These are phyloP conservation scores for Pezizomycotina sp. DNA, from an alignment of 2,329 filamentous ascomycete species.

Conservation along the genomic window DNA sequence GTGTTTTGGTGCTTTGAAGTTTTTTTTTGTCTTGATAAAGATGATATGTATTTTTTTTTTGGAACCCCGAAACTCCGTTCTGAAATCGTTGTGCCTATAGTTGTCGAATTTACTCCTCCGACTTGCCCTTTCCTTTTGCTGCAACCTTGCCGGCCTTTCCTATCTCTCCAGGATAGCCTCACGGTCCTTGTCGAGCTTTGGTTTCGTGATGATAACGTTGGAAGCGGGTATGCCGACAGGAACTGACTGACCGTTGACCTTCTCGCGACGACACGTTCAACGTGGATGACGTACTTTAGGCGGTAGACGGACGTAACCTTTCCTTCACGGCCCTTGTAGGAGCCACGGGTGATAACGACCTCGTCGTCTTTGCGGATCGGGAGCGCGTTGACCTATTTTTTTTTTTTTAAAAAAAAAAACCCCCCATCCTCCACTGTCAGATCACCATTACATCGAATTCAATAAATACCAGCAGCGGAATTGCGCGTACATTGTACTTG, in stretches of 20 bases:
- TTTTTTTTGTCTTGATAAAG: too few relatives aligned
- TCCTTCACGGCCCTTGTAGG: constrained; percentile 95
- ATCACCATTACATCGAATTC: not conserved
- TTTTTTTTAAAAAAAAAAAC: constrained; percentile 2
- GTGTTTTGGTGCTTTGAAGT: too few relatives aligned
- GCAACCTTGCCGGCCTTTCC: constrained; percentile 60
- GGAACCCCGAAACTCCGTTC: too few relatives aligned
- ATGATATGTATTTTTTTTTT: too few relatives aligned
- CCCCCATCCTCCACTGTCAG: not conserved
- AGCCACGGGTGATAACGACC: constrained; percentile 78
- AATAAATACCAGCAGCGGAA: not conserved
- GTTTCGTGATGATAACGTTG: constrained; percentile 96
- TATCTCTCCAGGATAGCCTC: constrained; percentile 77
- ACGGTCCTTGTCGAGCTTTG: constrained; percentile 94
- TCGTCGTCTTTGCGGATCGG: constrained; percentile 97
- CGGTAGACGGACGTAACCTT: constrained; percentile 97
- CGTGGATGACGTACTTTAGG: constrained; percentile 92
- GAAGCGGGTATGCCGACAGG: constrained; percentile 87
- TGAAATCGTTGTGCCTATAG: too few relatives aligned
- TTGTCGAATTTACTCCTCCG: constrained; percentile 23
- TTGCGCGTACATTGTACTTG: constrained; percentile 79
- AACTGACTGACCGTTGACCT: constrained; percentile 90
- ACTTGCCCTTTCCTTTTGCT: constrained; percentile 52
- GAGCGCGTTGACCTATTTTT: constrained; percentile 67
- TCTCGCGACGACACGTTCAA: constrained; percentile 95